Evolutionary conservation across 2,329 filamentous ascomycete species (phyloP).

Genomic region (Fusarium redolens): DNA sequence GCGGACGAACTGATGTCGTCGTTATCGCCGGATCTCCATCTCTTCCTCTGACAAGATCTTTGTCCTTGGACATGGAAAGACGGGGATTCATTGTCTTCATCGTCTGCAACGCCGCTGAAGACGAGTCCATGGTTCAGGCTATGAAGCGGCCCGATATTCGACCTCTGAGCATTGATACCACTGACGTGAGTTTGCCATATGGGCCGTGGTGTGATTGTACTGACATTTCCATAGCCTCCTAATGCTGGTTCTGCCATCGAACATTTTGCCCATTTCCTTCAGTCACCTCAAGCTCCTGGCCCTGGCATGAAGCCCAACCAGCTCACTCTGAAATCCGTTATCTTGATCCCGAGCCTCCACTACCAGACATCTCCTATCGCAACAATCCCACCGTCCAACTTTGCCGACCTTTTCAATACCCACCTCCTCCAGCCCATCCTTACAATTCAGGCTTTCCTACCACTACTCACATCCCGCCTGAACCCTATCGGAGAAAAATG

Average conservation of each 20-base stretch:
- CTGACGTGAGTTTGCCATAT: conserved; percentile 68
- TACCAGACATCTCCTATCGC: conserved; percentile 88
- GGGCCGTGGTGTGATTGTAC: neutral
- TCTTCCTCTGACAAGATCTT: conserved; percentile 83
- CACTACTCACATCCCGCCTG: conserved; percentile 74
- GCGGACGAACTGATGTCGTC: conserved; percentile 85
- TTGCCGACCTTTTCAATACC: conserved; percentile 91
- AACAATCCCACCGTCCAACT: conserved; percentile 83
- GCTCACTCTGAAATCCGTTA: conserved; percentile 80
- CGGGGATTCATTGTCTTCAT: conserved; percentile 95
- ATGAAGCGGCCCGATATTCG: conserved; percentile 85
- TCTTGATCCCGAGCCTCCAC: conserved; percentile 84
- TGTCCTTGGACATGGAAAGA: conserved; percentile 88
- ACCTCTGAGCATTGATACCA: conserved; percentile 84
- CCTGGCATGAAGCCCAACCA: conserved; percentile 80
- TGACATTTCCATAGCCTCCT: conserved; percentile 65
- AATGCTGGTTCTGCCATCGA: conserved; percentile 76
- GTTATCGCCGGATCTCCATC: conserved; percentile 90
- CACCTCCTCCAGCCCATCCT: conserved; percentile 91
- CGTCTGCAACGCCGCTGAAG: conserved; percentile 85
- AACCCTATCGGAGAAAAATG: conserved; percentile 62
- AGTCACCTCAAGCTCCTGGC: conserved; percentile 79
- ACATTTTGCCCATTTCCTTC: conserved; percentile 77
- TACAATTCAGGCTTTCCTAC: conserved; percentile 89
- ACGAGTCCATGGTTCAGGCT: conserved; percentile 81